phyloP scores from a whole-genome alignment of 805 yeast genomes.

The Barnettozyma pratensis region DNA sequence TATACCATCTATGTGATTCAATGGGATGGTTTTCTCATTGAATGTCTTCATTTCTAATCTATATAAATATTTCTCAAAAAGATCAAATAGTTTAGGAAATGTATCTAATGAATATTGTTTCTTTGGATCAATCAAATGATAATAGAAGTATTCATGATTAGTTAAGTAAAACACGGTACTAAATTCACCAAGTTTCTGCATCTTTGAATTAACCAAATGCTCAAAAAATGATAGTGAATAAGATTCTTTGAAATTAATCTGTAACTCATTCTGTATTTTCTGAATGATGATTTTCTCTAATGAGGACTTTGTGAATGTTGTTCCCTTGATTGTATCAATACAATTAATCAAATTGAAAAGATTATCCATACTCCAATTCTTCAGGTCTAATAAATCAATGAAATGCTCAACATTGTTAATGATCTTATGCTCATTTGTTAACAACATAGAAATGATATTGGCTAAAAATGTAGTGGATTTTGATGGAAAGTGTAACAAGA shows the following conservation, averaged over 20 bases:
- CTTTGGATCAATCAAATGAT: conserved; percentile 10
- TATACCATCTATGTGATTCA: background rate
- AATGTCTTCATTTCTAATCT: background rate
- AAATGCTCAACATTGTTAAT: background rate
- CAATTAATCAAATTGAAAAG: conserved; percentile 1
- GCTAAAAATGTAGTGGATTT: background rate
- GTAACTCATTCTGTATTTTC: no score
- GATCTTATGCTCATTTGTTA: background rate
- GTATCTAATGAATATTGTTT: background rate
- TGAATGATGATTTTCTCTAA: no score
- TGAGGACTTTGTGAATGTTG: background rate
- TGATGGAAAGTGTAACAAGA: background rate
- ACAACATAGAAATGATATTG: background rate
- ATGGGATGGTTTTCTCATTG: background rate
- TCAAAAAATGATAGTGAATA: background rate
- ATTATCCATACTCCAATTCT: background rate
- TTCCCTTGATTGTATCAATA: background rate
- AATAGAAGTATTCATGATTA: conserved; percentile 6
- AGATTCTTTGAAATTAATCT: no score
- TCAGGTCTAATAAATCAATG: conserved; percentile 1
- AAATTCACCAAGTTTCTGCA: background rate
- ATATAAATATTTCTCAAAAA: background rate
- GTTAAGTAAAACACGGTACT: background rate
- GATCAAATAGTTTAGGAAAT: background rate
- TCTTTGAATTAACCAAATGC: background rate